Evolutionary conservation across 2,329 filamentous ascomycete species (phyloP), one percentile per base, ranked within the genome.

Genomic region (Fusarium sacchari): DNA sequence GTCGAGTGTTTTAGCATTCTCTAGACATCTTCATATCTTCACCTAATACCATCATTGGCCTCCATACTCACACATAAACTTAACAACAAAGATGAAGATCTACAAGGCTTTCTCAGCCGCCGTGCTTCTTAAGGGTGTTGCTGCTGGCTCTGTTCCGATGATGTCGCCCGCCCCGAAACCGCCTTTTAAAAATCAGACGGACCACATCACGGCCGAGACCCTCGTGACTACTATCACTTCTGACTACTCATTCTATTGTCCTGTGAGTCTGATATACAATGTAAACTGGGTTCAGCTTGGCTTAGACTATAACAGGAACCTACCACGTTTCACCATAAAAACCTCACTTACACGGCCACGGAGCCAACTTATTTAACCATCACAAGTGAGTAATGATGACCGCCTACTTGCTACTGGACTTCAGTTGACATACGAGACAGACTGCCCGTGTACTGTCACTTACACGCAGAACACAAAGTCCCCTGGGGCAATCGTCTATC

Each of bases 401-500:
- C 18, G 15, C 18, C 14, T 17, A 34, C 46, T 55, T 32, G 5
- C 28, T 14, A 18, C 34, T 15, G 17, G 8, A 28, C 24, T 22
- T 6, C n/a, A 17, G 66, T 79, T 83, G 68, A 83, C 75, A 26
- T 53, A 30, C 13, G 17, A 17, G 4, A 32, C n/a, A 85, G 84
- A 86, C 81, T 87, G 85, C 74, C 85, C 85, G 60, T 86, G 85
- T 77, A 85, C 84, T 40, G 71, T 86, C 58, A 83, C 81, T 59
- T 77, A 82, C 66, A 69, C 69, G 22, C 32, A 57, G 26, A 58
- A 44, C 20, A 28, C 26, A 20, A 26, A 39, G 37, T 44, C 42
- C 22, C 50, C 64, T 24, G 49, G 52, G 37, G 39, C n/a, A 14
- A 47, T 56, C 24, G 58, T 66, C 22, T 46, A 60, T 42, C 58